Conservation (phyloP, 2,329 filamentous ascomycete genomes). For the Phaeosphaeriaceae sp. region DNA sequence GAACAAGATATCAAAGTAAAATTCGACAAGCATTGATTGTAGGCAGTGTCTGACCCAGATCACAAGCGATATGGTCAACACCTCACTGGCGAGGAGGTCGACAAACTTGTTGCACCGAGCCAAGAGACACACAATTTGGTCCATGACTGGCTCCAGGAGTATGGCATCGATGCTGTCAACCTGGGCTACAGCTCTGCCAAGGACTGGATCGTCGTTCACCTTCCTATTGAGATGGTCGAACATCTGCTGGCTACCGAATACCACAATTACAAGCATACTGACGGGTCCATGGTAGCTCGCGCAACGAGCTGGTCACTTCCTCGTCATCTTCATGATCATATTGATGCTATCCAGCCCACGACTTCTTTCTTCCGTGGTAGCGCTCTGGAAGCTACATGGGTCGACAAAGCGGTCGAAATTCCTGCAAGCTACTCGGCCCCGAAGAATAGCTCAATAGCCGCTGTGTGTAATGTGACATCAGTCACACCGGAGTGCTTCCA, state of each 20-base stretch:
- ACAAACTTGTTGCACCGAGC: slow-evolving; percentile 61
- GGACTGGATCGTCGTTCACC: slow-evolving; percentile 63
- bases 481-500: slow-evolving; percentile 63
- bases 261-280: slow-evolving; percentile 59
- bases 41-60: slow-evolving; percentile 48
- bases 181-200: slow-evolving; percentile 59
- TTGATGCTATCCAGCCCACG: slow-evolving; percentile 67
- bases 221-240: slow-evolving; percentile 61
- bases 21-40: not conserved
- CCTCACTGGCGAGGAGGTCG: slow-evolving; percentile 59
- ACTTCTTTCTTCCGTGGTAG: slow-evolving; percentile 60
- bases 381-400: slow-evolving; percentile 27
- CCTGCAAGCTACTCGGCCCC: slow-evolving; percentile 36
- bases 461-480: slow-evolving; percentile 59
- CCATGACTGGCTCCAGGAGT: slow-evolving; percentile 63
- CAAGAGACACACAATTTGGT: slow-evolving; percentile 61
- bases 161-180: slow-evolving; percentile 58
- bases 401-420: slow-evolving; percentile 28
- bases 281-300: slow-evolving; percentile 61
- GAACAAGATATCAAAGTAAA: not conserved
- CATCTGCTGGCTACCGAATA: slow-evolving; percentile 59
- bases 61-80: slow-evolving; percentile 64
- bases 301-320: slow-evolving; percentile 66
- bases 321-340: slow-evolving; percentile 62
- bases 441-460: slow-evolving; percentile 41